These are phyloP conservation scores for Aspergillus viridinutans DNA, from an alignment of 2,329 filamentous ascomycete genomes.

Conservation along the genomic window DNA sequence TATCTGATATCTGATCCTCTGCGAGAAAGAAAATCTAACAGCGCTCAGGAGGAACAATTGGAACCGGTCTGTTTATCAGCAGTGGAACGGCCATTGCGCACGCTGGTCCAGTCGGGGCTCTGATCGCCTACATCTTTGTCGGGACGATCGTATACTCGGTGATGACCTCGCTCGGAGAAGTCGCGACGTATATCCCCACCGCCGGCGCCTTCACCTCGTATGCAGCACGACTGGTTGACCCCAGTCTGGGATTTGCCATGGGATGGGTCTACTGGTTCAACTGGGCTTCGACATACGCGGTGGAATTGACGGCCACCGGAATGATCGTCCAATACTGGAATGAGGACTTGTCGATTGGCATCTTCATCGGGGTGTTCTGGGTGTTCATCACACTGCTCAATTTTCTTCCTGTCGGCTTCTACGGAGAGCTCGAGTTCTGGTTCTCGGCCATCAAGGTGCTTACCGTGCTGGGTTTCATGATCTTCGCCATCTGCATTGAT, in stretches of 20 bases:
- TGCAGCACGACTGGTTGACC: conserved; percentile 72
- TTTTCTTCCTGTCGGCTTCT: conserved; percentile 66
- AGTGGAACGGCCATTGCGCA: conserved; percentile 59
- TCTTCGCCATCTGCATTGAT: conserved; percentile 72
- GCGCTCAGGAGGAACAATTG: conserved; percentile 56
- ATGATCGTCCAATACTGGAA: conserved; percentile 74
- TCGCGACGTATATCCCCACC: conserved; percentile 73
- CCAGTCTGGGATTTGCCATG: conserved; percentile 67
- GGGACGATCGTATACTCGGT: conserved; percentile 69
- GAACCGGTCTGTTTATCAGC: conserved; percentile 67
- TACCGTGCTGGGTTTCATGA: conserved; percentile 69
- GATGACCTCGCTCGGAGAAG: conserved; percentile 63
- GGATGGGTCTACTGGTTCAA: conserved; percentile 81
- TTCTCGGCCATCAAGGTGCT: conserved; percentile 73
- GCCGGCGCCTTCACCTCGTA: conserved; percentile 72
- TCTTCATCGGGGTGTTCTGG: conserved; percentile 72
- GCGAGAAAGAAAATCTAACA: background rate
- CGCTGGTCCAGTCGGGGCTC: conserved; percentile 60
- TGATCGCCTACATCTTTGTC: conserved; percentile 65
- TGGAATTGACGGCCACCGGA: conserved; percentile 66
- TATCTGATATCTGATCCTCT: background rate
- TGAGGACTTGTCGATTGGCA: conserved; percentile 56
- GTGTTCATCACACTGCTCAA: conserved; percentile 30
- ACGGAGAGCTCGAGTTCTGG: conserved; percentile 76
- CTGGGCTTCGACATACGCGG: conserved; percentile 68